These are phyloP conservation scores for Marsdenia floribunda DNA, from an alignment of 257 asterid genomes.

Conservation along the genomic window DNA sequence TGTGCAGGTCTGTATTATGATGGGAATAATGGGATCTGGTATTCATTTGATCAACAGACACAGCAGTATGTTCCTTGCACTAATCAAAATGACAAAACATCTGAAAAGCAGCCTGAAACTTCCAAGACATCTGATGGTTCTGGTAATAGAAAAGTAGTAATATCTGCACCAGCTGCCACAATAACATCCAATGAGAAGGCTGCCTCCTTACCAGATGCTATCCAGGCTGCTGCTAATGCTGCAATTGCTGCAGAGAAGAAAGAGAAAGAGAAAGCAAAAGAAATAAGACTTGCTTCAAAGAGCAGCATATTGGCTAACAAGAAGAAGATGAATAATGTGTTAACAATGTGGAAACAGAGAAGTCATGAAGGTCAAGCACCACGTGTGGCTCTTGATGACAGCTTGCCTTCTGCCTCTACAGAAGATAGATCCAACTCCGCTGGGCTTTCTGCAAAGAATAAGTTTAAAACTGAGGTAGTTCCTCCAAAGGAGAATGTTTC, in stretches of 20 bases:
- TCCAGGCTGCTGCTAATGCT: slow-evolving; percentile 98
- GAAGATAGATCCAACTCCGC: slow-evolving; percentile 55
- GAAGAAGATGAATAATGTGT: slow-evolving; percentile 94
- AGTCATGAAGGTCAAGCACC: slow-evolving; percentile 94
- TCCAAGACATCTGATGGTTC: slow-evolving; percentile 48
- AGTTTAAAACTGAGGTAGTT: slow-evolving; percentile 44
- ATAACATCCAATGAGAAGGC: slow-evolving; percentile 61
- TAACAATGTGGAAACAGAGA: slow-evolving; percentile 95
- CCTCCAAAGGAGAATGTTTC: slow-evolving; percentile 33
- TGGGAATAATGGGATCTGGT: slow-evolving; percentile 92
- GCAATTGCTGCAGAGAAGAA: slow-evolving; percentile 97
- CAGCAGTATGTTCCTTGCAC: slow-evolving; percentile 77
- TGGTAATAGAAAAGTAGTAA: slow-evolving; percentile 57
- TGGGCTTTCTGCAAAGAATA: slow-evolving; percentile 47
- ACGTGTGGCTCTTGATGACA: slow-evolving; percentile 71
- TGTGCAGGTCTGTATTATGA: slow-evolving; percentile 82
- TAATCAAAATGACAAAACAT: slow-evolving; percentile 64
- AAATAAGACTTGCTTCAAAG: slow-evolving; percentile 84
- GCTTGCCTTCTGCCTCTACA: slow-evolving; percentile 28
- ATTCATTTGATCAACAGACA: slow-evolving; percentile 71
- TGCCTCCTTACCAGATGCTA: slow-evolving; percentile 84
- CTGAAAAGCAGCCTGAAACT: slow-evolving; percentile 54
- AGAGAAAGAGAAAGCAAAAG: slow-evolving; percentile 85
- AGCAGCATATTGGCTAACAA: slow-evolving; percentile 90
- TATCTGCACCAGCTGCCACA: slow-evolving; percentile 98